Evolutionary conservation across 192 early-diverging fungal species (phyloP).

Genomic region (Backusella liffmaniae): DNA sequence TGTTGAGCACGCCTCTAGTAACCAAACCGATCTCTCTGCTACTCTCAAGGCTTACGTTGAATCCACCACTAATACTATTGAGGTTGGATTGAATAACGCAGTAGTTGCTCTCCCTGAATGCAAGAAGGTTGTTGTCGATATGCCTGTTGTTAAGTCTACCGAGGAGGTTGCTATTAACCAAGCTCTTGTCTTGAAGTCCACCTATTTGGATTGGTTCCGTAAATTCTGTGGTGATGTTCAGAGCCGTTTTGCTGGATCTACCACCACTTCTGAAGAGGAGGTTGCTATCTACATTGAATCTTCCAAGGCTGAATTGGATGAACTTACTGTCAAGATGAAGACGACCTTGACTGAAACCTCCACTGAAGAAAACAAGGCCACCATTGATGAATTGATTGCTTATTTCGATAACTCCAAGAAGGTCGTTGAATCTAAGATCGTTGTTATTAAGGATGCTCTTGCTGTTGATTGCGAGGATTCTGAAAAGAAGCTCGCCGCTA

Average conservation of each 20-base stretch:
- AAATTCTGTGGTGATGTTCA: not conserved
- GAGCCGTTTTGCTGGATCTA: not conserved
- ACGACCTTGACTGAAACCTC: not conserved
- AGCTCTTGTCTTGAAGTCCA: not conserved
- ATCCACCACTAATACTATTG: not conserved
- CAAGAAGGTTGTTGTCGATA: not conserved
- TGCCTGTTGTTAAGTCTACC: not conserved
- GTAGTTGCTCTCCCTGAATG: not conserved
- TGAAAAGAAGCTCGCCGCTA: not conserved
- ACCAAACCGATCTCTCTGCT: not conserved
- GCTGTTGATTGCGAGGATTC: not conserved
- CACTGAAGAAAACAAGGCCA: not conserved
- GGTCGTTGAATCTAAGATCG: not conserved
- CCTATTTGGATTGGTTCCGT: not conserved
- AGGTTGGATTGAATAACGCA: not conserved
- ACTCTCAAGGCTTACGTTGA: not conserved
- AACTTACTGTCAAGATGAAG: not conserved
- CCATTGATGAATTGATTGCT: slow-evolving; percentile 1
- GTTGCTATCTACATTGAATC: not conserved
- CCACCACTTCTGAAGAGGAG: not conserved
- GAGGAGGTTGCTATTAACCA: not conserved
- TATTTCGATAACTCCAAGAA: slow-evolving; percentile 2
- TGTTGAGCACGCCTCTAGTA: not conserved
- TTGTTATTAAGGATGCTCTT: not conserved
- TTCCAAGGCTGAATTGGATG: not conserved